Percentiles rank a stretch among this genome's conserved stretches.
Conservation (phyloP, 495 filamentous ascomycete genomes). For the Aspergillus campestris region DNA sequence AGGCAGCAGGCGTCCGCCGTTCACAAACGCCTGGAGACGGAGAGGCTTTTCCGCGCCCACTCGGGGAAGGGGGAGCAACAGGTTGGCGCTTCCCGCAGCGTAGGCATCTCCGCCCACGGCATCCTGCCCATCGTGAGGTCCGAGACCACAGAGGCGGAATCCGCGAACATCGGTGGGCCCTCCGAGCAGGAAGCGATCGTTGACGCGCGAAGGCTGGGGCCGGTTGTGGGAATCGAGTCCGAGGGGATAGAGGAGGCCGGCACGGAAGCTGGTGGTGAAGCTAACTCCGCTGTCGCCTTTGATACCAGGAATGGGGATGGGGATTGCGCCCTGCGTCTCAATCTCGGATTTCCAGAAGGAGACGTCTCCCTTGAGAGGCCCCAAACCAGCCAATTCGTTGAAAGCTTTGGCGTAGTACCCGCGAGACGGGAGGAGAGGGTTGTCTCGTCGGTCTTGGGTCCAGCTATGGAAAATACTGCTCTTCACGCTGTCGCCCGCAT, state of each 20-base stretch:
- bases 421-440: conserved; percentile 67
- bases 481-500: conserved; percentile 89
- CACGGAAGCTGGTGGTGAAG: conserved; percentile 55
- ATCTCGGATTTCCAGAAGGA: conserved; percentile 82
- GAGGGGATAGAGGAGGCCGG: conserved; percentile 56
- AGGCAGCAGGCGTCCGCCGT: conserved; percentile 77
- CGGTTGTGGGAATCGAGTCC: conserved; percentile 41
- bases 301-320: conserved; percentile 60
- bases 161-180: conserved; percentile 92
- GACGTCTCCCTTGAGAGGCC: conserved; percentile 78
- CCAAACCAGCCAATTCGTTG: conserved; percentile 80
- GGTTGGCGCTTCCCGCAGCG: conserved; percentile 73
- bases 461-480: conserved; percentile 76
- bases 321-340: conserved; percentile 65
- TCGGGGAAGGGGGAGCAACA: conserved; percentile 75
- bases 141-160: conserved; percentile 81
- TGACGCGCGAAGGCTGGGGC: conserved; percentile 64
- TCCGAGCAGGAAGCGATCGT: conserved; percentile 91
- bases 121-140: conserved; percentile 76
- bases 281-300: conserved; percentile 64
- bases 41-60: conserved; percentile 74
- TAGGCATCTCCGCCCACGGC: conserved; percentile 87
- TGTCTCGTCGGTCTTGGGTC: conserved; percentile 69
- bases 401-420: conserved; percentile 71
- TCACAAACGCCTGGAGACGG: conserved; percentile 81